Conservation (phyloP, 2,329 filamentous ascomycete genomes). For the Fusarium lyarnte region DNA sequence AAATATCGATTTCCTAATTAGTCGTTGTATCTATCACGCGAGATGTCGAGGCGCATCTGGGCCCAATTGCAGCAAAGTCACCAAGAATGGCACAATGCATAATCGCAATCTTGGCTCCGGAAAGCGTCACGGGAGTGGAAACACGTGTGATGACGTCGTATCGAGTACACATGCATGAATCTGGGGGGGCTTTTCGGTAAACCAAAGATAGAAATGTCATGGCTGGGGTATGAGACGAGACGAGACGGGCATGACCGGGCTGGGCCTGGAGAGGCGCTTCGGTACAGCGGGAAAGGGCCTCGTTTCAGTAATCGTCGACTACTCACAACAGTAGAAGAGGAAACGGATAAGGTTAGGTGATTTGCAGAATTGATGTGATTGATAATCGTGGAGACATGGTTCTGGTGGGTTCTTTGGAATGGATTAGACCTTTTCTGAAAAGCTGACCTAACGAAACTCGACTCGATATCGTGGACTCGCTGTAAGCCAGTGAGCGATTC, state of each 20-base stretch:
- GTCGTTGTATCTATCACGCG: not conserved
- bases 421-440: slow-evolving; percentile 6
- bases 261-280: not conserved
- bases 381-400: slow-evolving; percentile 21
- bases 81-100: slow-evolving; percentile 12
- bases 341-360: slow-evolving; percentile 3
- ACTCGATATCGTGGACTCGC: not conserved
- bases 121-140: slow-evolving; percentile 24
- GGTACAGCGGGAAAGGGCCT: slow-evolving; percentile 7
- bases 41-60: not conserved
- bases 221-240: slow-evolving; percentile 20
- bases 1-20: not conserved
- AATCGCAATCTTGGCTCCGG: slow-evolving; percentile 23
- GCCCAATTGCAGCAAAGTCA: not conserved
- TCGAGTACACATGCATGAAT: slow-evolving; percentile 18
- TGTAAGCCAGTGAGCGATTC: slow-evolving; percentile 16
- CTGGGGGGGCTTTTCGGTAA: not conserved
- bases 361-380: slow-evolving; percentile 12
- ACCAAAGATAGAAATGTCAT: slow-evolving; percentile 24
- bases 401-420: slow-evolving; percentile 28
- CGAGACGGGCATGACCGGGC: slow-evolving; percentile 11
- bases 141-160: slow-evolving; percentile 35
- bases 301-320: slow-evolving; percentile 19
- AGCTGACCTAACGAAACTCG: not conserved
- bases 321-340: not conserved